These are phyloP conservation scores for Ashbya aceris DNA, from an alignment of 1,139 yeast genomes.

Conservation along the genomic window DNA sequence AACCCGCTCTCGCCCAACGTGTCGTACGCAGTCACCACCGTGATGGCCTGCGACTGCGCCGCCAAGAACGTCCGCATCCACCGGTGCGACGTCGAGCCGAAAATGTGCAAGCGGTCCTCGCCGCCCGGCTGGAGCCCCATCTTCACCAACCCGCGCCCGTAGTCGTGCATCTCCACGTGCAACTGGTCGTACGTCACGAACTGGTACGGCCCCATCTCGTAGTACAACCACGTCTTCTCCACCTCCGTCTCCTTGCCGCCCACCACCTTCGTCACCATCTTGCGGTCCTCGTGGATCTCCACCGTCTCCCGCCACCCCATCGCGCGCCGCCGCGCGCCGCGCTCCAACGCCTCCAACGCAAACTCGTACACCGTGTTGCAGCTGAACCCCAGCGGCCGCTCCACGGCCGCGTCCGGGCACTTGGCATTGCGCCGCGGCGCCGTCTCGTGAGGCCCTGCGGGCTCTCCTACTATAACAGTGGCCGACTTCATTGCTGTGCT, in stretches of 20 bases:
- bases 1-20: slow-evolving; percentile 90
- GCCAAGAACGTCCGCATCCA: slow-evolving; percentile 91
- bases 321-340: slow-evolving; percentile 45
- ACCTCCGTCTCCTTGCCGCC: slow-evolving; percentile 67
- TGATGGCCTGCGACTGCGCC: slow-evolving; percentile 64
- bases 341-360: slow-evolving; percentile 52
- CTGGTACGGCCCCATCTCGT: slow-evolving; percentile 66
- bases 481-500: slow-evolving; percentile 11
- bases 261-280: slow-evolving; percentile 62
- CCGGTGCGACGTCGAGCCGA: slow-evolving; percentile 73
- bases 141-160: slow-evolving; percentile 68
- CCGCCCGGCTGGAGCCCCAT: slow-evolving; percentile 64
- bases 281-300: slow-evolving; percentile 68
- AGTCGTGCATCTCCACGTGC: slow-evolving; percentile 38
- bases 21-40: slow-evolving; percentile 94
- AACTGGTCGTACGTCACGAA: slow-evolving; percentile 57
- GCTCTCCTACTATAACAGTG: slow-evolving; percentile 58
- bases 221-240: slow-evolving; percentile 82
- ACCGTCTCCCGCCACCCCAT: slow-evolving; percentile 76
- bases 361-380: slow-evolving; percentile 65
- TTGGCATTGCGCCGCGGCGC: slow-evolving; percentile 76
- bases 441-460: slow-evolving; percentile 77
- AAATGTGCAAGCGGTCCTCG: slow-evolving; percentile 64
- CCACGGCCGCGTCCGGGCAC: slow-evolving; percentile 45
- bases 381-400: slow-evolving; percentile 50